Conservation (phyloP, 192 early-diverging fungal species). For the Coemansia sp. region DNA sequence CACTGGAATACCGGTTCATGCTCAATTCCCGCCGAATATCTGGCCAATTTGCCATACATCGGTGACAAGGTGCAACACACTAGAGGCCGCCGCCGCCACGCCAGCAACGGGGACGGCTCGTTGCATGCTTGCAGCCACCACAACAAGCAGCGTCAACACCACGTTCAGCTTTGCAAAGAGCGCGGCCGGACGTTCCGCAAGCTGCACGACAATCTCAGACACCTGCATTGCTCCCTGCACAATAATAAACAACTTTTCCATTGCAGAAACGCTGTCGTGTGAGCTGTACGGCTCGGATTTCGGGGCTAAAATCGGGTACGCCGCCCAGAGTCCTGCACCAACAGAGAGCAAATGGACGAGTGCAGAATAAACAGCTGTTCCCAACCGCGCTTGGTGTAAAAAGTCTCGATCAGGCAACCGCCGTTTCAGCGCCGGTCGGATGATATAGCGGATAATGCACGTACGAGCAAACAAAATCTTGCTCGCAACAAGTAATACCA, state of each 20-base stretch:
- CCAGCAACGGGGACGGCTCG: constrained; percentile 10
- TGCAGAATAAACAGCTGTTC: background rate
- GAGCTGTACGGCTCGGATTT: background rate
- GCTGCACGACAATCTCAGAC: constrained; percentile 1
- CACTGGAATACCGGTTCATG: background rate
- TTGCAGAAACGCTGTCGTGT: background rate
- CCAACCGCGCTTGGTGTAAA: constrained; percentile 8
- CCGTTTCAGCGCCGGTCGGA: constrained; percentile 16
- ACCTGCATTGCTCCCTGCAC: constrained; percentile 15
- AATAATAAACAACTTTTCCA: constrained; percentile 15
- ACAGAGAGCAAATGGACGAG: background rate
- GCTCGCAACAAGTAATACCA: constrained; percentile 16
- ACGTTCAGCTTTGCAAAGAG: background rate
- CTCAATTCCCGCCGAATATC: background rate
- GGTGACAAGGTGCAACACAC: background rate
- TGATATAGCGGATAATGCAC: constrained; percentile 16
- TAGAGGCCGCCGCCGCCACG: background rate
- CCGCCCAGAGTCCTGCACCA: background rate
- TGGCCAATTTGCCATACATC: background rate
- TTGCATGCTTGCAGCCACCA: background rate
- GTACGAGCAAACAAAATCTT: constrained; percentile 37
- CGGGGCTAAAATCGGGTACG: background rate
- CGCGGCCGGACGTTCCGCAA: constrained; percentile 6
- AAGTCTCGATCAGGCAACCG: background rate
- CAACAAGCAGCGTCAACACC: background rate